Evolutionary conservation across 768 basidiomycete genomes (phyloP), one percentile per base, ranked within the genome.

Genomic region (Leccinum imitatum): DNA sequence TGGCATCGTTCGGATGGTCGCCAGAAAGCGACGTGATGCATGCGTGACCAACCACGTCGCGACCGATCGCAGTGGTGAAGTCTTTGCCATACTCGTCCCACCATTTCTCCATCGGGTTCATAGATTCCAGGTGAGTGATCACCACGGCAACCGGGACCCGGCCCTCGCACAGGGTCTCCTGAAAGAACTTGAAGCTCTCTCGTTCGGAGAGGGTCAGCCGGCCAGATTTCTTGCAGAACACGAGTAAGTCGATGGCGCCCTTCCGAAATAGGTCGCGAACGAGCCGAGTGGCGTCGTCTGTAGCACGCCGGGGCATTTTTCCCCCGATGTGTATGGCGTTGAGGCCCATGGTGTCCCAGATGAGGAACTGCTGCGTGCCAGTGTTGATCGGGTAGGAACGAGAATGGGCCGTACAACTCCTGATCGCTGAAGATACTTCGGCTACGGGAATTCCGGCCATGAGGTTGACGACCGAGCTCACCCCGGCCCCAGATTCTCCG

Each of bases 81-180:
- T 23, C 21, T 23, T 23, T 23, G 21, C 21, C 21, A 23, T 23
- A 56, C 17, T 13, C 3, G 3, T 50, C 30, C 70, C 71, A 73
- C 72, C 70, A 73, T 19, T 47, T 19, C 15, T 69, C 65, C 63
- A 66, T 64, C 3, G 17, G 27, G 8, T 21, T 9, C 17, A 53
- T n/a, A 4, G 48, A 27, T 50, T 77, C 78, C 8, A 79, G 65
- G 35, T 74, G 66, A 1, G 75, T 77, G 27, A 78, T 56, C 6
- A 72, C 70, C 3, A 79, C 17, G 0, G 73, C 67, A 21, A 73
- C 68, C 0, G 77, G 75, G 1, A 78, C 77, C 17, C 63, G 33
- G 13, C 61, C 47, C 10, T 61, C 59, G 56, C 76, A 78, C 30
- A 79, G 69, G 19, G 72, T 64, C 15, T 76, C 67, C 19, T 66